Base-by-base conservation (phyloP, 139 green algal species). In the Auxenochlorella pyrenoidosa region DNA sequence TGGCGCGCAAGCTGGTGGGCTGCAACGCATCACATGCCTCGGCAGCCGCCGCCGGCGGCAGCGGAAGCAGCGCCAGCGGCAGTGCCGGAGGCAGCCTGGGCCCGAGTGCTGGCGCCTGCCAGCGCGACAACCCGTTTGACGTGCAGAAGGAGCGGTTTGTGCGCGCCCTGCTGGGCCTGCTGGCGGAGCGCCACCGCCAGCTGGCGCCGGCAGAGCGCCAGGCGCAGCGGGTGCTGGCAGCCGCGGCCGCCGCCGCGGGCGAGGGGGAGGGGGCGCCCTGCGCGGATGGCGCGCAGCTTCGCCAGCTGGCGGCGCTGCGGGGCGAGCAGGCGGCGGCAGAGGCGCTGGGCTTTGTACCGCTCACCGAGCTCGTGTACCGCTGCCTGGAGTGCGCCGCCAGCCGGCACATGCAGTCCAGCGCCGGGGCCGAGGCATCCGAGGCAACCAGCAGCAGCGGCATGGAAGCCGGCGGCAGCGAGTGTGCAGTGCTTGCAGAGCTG, bases 141-240 rank as follows among this genome's bases (percentile, higher is more conserved):
- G 51, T n/a, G 28, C 83, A 96, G 89, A 96, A 96, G 89, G 91
- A 94, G 70, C 51, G 83, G 0, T 94, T 96, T 54, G 71, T 96
- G 47, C 41, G 83, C 30, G 76, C 90, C 75, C 75, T 94, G 83
- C 83, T 96, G 24, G 44, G 60, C n/a, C 80, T 96, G 73, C 84
- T 96, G 19, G n/a, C 82, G 5, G 58, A 38, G 2, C 80, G 76
- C 4, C 84, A 87, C 77, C 40, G 15, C 26, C 30, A 44, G 38
- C 77, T 78, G 66, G 36, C 51, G 15, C 21, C 8, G 1, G 34
- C 43, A 47, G n/a, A 75, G 44, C 66, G 66, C 47, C 51, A 73
- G 71, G 40, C 51, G 47, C 6, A 36, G 47, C 51, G 34, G 47
- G 34, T 82, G 83, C 26, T 73, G 83, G 40, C 26, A 47, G 58